Conservation (phyloP, 2,329 filamentous ascomycete genomes). For the Claviceps sp. region DNA sequence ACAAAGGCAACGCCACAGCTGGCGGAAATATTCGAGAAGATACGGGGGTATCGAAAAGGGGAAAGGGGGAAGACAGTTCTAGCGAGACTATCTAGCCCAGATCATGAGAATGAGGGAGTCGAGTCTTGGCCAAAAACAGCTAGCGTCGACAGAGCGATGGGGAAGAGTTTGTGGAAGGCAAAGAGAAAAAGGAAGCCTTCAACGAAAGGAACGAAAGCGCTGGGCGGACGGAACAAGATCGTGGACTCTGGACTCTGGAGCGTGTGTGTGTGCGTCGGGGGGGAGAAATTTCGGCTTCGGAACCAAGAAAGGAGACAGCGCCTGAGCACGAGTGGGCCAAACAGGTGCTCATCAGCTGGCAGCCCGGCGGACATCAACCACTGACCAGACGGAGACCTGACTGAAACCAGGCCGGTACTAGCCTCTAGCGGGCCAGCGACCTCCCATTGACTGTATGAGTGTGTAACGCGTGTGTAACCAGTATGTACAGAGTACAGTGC, state of each 20-base stretch:
- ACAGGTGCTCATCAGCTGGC: constrained; percentile 5
- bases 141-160: constrained; percentile 3
- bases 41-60: constrained; percentile 9
- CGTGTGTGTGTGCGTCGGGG: constrained; percentile 5
- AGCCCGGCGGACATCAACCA: background rate
- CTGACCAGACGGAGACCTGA: background rate
- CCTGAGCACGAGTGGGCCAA: constrained; percentile 4
- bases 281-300: constrained; percentile 11
- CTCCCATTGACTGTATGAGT: no score
- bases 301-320: constrained; percentile 9
- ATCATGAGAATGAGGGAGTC: background rate
- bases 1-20: constrained; percentile 8
- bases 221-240: constrained; percentile 9
- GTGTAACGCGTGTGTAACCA: no score
- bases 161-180: background rate
- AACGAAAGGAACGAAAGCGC: constrained; percentile 7
- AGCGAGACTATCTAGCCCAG: constrained; percentile 2
- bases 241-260: no score
- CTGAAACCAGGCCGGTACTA: background rate
- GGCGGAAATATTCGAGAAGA: constrained; percentile 8
- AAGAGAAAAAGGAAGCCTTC: constrained; percentile 3
- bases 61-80: background rate
- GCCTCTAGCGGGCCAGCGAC: no score
- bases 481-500: no score
- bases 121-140: background rate